Evolutionary conservation across 2,329 filamentous ascomycete genomes (phyloP).

Genomic region (Penicillium hesseltinei): DNA sequence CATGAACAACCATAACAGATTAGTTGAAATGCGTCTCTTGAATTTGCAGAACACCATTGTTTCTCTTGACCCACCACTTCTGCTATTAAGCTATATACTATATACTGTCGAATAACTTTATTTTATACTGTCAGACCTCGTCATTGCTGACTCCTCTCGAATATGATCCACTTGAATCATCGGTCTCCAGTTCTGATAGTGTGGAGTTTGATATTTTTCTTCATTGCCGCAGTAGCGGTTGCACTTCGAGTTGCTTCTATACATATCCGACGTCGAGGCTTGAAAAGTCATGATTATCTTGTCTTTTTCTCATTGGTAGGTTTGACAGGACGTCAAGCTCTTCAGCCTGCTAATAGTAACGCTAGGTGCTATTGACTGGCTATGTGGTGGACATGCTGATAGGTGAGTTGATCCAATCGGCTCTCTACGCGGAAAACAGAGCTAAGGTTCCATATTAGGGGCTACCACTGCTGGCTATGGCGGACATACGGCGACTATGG

Average conservation of each 20-base stretch:
- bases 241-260: neutral
- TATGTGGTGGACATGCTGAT: conserved; percentile 7
- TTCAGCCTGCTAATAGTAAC: neutral
- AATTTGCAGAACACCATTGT: neutral
- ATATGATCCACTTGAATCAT: neutral
- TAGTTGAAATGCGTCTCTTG: neutral
- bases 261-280: neutral
- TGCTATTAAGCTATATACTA: neutral
- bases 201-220: conserved; percentile 7
- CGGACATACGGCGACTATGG: conserved; percentile 4
- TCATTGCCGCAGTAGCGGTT: neutral
- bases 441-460: neutral
- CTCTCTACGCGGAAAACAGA: too few species aligned
- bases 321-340: neutral
- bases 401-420: neutral
- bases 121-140: too few species aligned
- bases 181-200: conserved; percentile 5
- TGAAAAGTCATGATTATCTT: conserved; percentile 9
- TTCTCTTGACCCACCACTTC: neutral
- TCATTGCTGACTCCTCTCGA: neutral
- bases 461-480: conserved; percentile 5
- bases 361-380: neutral
- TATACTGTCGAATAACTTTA: neutral
- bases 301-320: conserved; percentile 6
- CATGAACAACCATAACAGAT: neutral